Evolutionary conservation across 2,329 filamentous ascomycete genomes (phyloP).

Genomic region (Macrophomina pseudophaseolina): DNA sequence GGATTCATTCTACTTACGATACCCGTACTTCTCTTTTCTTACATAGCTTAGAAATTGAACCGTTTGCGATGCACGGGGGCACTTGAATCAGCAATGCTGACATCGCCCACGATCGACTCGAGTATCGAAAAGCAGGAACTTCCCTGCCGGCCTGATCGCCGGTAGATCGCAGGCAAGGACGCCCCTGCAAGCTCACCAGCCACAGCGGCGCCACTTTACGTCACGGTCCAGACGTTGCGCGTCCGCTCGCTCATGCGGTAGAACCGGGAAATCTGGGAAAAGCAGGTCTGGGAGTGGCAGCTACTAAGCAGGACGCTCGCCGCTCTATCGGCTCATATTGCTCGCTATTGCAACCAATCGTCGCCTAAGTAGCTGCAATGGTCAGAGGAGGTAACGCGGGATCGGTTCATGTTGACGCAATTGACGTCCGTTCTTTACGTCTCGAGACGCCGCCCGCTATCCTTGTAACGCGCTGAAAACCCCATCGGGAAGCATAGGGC

Average conservation of each 20-base stretch:
- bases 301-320: background rate
- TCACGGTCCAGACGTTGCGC: background rate
- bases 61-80: too few species aligned
- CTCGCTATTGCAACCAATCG: background rate
- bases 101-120: too few species aligned
- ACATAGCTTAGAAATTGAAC: too few species aligned
- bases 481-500: too few species aligned
- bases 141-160: background rate
- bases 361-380: background rate
- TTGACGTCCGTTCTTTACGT: background rate
- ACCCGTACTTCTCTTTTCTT: background rate
- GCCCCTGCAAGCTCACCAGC: background rate
- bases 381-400: background rate
- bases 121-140: too few species aligned
- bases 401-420: background rate
- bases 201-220: conserved; percentile 4
- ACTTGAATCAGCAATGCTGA: too few species aligned
- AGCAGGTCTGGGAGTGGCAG: conserved; percentile 1
- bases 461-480: too few species aligned
- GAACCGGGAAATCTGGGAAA: conserved; percentile 9
- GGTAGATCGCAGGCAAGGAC: background rate
- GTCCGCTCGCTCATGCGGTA: background rate
- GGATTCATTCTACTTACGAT: background rate
- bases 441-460: too few species aligned
- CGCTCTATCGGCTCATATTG: background rate